Evolutionary conservation across 2,329 filamentous ascomycete genomes (phyloP), one percentile per base, ranked within the genome.

Genomic region (Trichoderma simmonsii): DNA sequence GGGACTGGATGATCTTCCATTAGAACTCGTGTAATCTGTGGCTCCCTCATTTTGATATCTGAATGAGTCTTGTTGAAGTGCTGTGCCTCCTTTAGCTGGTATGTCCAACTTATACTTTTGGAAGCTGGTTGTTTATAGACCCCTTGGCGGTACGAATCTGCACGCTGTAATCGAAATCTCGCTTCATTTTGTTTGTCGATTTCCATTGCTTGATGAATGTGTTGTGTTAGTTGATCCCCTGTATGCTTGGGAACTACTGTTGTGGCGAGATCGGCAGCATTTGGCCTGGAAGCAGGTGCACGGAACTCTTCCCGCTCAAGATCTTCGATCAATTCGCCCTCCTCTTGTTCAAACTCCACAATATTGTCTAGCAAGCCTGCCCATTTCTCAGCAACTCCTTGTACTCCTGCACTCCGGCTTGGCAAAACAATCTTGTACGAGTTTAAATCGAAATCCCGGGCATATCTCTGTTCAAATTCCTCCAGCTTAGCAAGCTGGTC

Each of bases 401-500:
- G 66, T 24, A 39, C 67, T n/a, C 74, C 71, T 0, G 43, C 59
- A n/a, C 74, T 66, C 21, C n/a, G 43, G 21, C 57, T 71, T 8
- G 74, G 73, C 4, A 74, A 43, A 4, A 73, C 72, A 18, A 78
- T 61, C 61, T 77, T 77, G 54, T 75, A 73, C 11, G 26, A 18
- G 9, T 71, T 72, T 1, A 77, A 54, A 6, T 74, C 65, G 28
- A 70, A 54, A 26, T 54, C 18, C 9, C 43, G 21, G 24, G 61
- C 15, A 28, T 57, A 71, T 28, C 30, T 43, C 30, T 32, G 14
- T 11, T 57, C 21, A 51, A 71, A 64, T 18, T 28, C 28, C 21
- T 51, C 69, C 24, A 60, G 73, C n/a, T 98, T 65, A 83, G 86
- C 76, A 98, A 96, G 96, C 86, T 98, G 7, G 92, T 91, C 8